Conservation (phyloP, 208 protist species). For the Crithidia thermophila region DNA sequence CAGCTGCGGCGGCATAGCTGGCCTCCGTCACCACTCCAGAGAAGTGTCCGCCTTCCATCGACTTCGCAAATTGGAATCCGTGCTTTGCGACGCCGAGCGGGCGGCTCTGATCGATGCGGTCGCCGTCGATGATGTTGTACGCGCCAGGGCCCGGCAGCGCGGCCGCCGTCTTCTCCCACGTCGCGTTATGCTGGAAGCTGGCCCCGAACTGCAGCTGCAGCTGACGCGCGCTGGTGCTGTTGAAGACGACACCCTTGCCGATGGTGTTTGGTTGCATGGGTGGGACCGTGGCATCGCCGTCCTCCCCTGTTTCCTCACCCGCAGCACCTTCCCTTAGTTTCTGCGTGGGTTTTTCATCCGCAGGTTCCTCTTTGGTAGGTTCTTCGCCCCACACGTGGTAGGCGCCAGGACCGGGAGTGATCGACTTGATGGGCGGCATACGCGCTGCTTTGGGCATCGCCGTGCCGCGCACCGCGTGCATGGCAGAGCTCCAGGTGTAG, state of each 20-base stretch:
- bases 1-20: not conserved
- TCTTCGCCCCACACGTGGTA: constrained; percentile 13
- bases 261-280: not conserved
- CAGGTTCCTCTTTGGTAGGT: not conserved
- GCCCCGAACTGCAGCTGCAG: constrained; percentile 27
- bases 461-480: constrained; percentile 15
- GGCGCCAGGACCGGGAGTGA: constrained; percentile 27
- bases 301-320: not conserved
- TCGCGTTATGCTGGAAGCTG: constrained; percentile 17
- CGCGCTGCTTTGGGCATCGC: constrained; percentile 32
- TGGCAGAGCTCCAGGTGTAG: constrained; percentile 34
- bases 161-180: constrained; percentile 21
- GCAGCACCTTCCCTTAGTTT: not conserved
- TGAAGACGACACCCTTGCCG: constrained; percentile 22
- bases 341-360: constrained; percentile 8
- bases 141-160: constrained; percentile 38
- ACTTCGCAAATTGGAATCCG: constrained; percentile 25
- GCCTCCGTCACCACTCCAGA: not conserved
- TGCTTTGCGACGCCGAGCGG: constrained; percentile 14
- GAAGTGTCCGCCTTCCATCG: constrained; percentile 25
- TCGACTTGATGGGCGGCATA: constrained; percentile 26
- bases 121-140: constrained; percentile 33
- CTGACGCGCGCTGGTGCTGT: constrained; percentile 26
- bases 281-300: not conserved
- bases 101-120: constrained; percentile 19